phyloP scores from a whole-genome alignment of 345 rosid genomes.

The Corchorus olitorius region DNA sequence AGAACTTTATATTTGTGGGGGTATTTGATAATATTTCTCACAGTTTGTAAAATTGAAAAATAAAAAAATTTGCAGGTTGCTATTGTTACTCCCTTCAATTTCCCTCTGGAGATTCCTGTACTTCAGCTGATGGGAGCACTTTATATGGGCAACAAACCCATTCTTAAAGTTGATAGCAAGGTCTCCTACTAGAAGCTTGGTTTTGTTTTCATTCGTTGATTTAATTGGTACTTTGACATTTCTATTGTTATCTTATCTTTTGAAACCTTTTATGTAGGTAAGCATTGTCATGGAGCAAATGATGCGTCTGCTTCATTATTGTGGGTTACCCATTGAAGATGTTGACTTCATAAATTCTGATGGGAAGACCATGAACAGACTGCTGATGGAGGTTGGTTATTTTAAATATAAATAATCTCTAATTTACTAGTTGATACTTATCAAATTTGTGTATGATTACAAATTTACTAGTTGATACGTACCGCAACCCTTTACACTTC shows the following conservation, averaged over 20 bases:
- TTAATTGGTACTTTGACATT: neutral
- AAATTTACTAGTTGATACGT: neutral
- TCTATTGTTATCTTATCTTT: conserved; percentile 8
- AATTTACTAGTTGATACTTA: neutral
- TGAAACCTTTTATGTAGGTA: conserved; percentile 50
- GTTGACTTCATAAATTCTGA: conserved; percentile 93
- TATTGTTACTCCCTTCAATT: conserved; percentile 92
- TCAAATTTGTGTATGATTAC: neutral
- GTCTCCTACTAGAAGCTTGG: conserved; percentile 33
- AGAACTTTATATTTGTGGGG: neutral
- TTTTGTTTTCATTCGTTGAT: neutral
- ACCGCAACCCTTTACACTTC: neutral
- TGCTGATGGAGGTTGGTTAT: conserved; percentile 76
- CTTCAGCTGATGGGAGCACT: conserved; percentile 98
- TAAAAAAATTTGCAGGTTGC: conserved; percentile 62
- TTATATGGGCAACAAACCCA: conserved; percentile 97
- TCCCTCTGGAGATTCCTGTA: conserved; percentile 93
- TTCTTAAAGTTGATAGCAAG: conserved; percentile 97
- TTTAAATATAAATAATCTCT: neutral
- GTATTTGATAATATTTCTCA: neutral
- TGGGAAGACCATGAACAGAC: conserved; percentile 91
- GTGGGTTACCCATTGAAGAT: conserved; percentile 94
- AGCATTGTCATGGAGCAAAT: conserved; percentile 98
- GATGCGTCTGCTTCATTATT: conserved; percentile 83
- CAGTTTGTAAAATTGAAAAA: conserved; percentile 6